phyloP scores from a whole-genome alignment of 108 stramenopile genomes.

The Cyclotella cryptica region DNA sequence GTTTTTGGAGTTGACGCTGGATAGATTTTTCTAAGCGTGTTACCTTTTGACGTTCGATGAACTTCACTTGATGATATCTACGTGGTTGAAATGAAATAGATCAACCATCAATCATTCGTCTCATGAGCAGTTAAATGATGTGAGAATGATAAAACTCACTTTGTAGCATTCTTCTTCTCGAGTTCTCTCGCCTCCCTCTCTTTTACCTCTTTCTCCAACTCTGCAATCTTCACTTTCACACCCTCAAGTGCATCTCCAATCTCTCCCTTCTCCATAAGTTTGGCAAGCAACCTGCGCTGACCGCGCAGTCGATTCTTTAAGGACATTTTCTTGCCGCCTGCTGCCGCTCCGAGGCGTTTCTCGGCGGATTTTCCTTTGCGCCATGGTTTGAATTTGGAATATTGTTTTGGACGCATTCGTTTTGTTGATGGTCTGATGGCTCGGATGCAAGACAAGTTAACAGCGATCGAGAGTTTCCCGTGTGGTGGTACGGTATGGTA shows the following conservation, averaged over 20 bases:
- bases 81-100: not conserved
- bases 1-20: conserved; percentile 44
- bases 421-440: not conserved
- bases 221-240: conserved; percentile 34
- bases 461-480: not conserved
- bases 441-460: not conserved
- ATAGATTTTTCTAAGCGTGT: conserved; percentile 64
- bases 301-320: conserved; percentile 75
- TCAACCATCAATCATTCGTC: not conserved
- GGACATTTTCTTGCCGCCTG: conserved; percentile 50
- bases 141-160: conserved; percentile 37
- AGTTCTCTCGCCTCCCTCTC: conserved; percentile 54
- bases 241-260: conserved; percentile 26
- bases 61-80: conserved; percentile 82
- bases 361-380: conserved; percentile 69
- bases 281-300: conserved; percentile 65
- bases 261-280: conserved; percentile 34
- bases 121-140: not conserved
- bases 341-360: not conserved
- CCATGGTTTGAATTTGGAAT: conserved; percentile 78
- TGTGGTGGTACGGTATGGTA: not conserved
- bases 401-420: conserved; percentile 13
- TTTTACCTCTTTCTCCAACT: conserved; percentile 63
- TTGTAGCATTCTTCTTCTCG: conserved; percentile 61
- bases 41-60: conserved; percentile 86